These are phyloP conservation scores for Sanghuangporus baumii DNA, from an alignment of 1,284 basidiomycete species.

Conservation along the genomic window DNA sequence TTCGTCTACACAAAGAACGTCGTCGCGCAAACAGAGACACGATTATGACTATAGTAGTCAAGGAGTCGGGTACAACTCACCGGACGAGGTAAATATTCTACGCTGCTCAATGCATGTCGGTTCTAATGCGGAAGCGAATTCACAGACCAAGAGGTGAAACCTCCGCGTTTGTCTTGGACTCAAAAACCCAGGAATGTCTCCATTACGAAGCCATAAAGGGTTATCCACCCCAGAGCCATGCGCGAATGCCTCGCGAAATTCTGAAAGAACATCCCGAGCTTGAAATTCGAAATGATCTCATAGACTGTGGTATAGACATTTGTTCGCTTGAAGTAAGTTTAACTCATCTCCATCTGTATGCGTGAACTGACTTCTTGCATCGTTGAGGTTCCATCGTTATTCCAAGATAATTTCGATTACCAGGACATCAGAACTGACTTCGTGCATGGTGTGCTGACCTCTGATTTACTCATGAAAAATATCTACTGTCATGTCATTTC, in stretches of 20 bases:
- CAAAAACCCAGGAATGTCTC: constrained; percentile 71
- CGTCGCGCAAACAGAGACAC: constrained; percentile 85
- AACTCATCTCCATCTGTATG: neutral
- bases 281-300: constrained; percentile 80
- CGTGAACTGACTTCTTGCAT: neutral
- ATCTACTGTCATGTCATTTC: constrained; percentile 86
- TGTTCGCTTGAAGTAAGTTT: constrained; percentile 80
- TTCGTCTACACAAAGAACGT: constrained; percentile 84
- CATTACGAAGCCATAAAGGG: constrained; percentile 72
- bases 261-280: constrained; percentile 65
- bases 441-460: constrained; percentile 93
- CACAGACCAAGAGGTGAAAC: constrained; percentile 62
- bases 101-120: constrained; percentile 10
- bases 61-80: constrained; percentile 67
- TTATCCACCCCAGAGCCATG: constrained; percentile 53
- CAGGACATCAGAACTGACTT: constrained; percentile 89
- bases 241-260: constrained; percentile 65
- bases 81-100: constrained; percentile 57
- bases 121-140: constrained; percentile 15
- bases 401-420: constrained; percentile 99
- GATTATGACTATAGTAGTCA: constrained; percentile 95
- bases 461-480: constrained; percentile 92
- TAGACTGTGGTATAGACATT: constrained; percentile 87
- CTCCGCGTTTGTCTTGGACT: constrained; percentile 69
- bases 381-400: constrained; percentile 83